Percentiles rank a stretch among this genome's conserved stretches.
These are phyloP conservation scores for Beauveria asiatica DNA, from an alignment of 2,329 filamentous ascomycete species.

Conservation along the genomic window DNA sequence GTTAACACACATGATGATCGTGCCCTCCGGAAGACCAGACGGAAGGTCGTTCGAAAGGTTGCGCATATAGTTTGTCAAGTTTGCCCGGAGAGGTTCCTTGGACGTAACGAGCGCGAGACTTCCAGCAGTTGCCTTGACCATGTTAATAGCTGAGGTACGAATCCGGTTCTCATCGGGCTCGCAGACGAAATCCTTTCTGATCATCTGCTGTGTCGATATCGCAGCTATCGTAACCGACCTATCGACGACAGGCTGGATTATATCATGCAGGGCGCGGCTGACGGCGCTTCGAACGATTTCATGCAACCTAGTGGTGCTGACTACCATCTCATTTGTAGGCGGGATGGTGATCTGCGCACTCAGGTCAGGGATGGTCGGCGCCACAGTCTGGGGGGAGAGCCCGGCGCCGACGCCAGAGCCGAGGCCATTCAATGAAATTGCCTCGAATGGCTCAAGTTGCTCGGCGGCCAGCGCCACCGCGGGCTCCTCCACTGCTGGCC, in stretches of 20 bases:
- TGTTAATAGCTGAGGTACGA: conserved; percentile 77
- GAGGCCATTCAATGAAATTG: conserved; percentile 67
- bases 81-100: conserved; percentile 91
- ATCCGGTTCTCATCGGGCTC: conserved; percentile 85
- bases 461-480: conserved; percentile 55
- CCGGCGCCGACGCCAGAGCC: conserved; percentile 59
- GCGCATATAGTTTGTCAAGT: conserved; percentile 94
- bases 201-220: conserved; percentile 90
- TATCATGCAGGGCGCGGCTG: conserved; percentile 85
- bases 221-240: conserved; percentile 95
- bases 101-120: conserved; percentile 95
- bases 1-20: conserved; percentile 97
- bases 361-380: conserved; percentile 76
- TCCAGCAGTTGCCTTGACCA: conserved; percentile 91
- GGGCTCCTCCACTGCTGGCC: conserved; percentile 55
- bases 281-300: conserved; percentile 81
- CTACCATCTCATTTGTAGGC: conserved; percentile 69
- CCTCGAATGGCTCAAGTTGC: conserved; percentile 72
- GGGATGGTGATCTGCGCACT: conserved; percentile 72
- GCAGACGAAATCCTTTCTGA: conserved; percentile 92
- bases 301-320: conserved; percentile 58
- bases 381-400: conserved; percentile 69
- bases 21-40: conserved; percentile 81
- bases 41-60: conserved; percentile 58
- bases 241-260: conserved; percentile 95